A percentile compares a stretch with the other conserved stretches of the same genome.
phyloP scores from a whole-genome alignment of 2,329 filamentous ascomycete genomes.

The Dactylonectria estremocensis region DNA sequence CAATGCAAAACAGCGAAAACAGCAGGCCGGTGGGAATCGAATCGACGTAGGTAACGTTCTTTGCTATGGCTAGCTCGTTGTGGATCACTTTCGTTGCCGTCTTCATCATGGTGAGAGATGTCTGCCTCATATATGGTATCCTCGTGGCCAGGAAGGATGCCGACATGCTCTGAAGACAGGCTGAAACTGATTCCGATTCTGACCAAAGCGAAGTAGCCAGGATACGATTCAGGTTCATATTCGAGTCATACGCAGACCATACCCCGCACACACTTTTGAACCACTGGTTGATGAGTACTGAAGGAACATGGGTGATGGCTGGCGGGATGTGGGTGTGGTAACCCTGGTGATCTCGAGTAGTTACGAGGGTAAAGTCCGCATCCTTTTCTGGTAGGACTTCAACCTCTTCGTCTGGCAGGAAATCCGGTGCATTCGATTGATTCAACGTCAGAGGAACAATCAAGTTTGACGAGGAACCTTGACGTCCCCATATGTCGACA shows the following conservation, averaged over 20 bases:
- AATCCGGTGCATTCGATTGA: slow-evolving; percentile 12
- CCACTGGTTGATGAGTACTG: slow-evolving; percentile 54
- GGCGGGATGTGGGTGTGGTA: slow-evolving; percentile 31
- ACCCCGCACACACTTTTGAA: slow-evolving; percentile 57
- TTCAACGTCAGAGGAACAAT: slow-evolving; percentile 22
- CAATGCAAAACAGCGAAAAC: slow-evolving; percentile 57
- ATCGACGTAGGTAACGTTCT: slow-evolving; percentile 38
- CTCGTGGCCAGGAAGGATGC: slow-evolving; percentile 54
- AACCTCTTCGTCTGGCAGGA: slow-evolving; percentile 16
- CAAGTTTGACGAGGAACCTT: slow-evolving; percentile 12
- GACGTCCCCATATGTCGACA: slow-evolving; percentile 1
- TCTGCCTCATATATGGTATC: slow-evolving; percentile 53
- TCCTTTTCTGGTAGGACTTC: slow-evolving; percentile 18
- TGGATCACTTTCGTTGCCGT: slow-evolving; percentile 54
- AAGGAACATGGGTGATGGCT: slow-evolving; percentile 37
- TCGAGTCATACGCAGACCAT: slow-evolving; percentile 60
- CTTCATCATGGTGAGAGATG: slow-evolving; percentile 52
- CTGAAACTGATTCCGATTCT: slow-evolving; percentile 55
- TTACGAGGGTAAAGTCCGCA: slow-evolving; percentile 10
- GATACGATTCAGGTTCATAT: slow-evolving; percentile 56
- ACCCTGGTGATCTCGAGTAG: slow-evolving; percentile 8
- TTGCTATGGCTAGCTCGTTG: slow-evolving; percentile 48
- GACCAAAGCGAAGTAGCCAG: slow-evolving; percentile 56
- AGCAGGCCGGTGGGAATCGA: slow-evolving; percentile 54
- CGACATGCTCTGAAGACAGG: slow-evolving; percentile 59